Base-by-base conservation (phyloP, 2,329 filamentous ascomycete species). In the Nemania sp. region DNA sequence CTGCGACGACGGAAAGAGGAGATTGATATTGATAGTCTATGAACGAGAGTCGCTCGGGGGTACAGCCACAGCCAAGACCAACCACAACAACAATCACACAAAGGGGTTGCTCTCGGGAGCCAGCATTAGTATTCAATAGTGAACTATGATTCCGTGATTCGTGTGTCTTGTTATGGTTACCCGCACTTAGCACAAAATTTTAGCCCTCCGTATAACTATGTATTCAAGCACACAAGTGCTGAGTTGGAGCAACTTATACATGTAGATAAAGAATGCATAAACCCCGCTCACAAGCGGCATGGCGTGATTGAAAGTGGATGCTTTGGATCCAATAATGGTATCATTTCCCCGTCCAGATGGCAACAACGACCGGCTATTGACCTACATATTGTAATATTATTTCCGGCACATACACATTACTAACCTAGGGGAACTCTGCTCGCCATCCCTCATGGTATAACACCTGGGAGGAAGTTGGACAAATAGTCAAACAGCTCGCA, bases 1-100 rank as follows among this genome's bases (percentile, higher is more conserved):
- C 32, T 67, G 27, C 53, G 64, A 32, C 53, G 59, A 27, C 64
- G 64, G 24, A 67, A 67, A 29, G 64, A 58, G 22, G 64, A 67
- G 35, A 45, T 66, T 26, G 53, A 62, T n/a, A 58, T 66, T n/a
- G 64, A 66, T 52, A 52, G 47, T 29, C 32, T 62, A 38, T 59
- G 18, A 49, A 32, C 18, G 32, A 26, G 15, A 6, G 22, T 47
- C 5, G 5, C 5, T 29, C 5, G 41, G 2, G 41, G 6, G 18
- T 20, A 6, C n/a, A 18, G 4, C 24, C 18, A 51, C 20, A 13
- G 47, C 24, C 8, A 27, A 51, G 11, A 20, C 11, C 11, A 51
- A 51, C 13, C 18, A 6, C 24, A 11, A 51, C 3, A 18, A 22
- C 6, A 27, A 51, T 27, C 1, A 13, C 15, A 3, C 22, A 20